Evolutionary conservation across 2,329 filamentous ascomycete species (phyloP).

Genomic region (Talaromyces funiculosus): DNA sequence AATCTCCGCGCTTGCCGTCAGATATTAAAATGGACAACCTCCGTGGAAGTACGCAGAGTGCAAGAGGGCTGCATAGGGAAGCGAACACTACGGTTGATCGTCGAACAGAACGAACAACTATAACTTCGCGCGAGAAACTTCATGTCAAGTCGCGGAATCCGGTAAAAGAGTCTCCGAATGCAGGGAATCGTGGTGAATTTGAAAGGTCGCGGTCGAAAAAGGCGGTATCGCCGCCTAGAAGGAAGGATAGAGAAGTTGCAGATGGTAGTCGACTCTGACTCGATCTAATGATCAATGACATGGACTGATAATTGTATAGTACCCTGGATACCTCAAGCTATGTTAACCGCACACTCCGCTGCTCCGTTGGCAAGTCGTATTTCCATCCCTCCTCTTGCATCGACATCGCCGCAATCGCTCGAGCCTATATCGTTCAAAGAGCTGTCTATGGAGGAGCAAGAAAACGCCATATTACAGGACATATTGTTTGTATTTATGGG

Average conservation of each 20-base stretch:
- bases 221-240: slow-evolving; percentile 22
- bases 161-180: slow-evolving; percentile 35
- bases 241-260: slow-evolving; percentile 29
- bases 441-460: slow-evolving; percentile 73
- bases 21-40: slow-evolving; percentile 25
- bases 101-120: slow-evolving; percentile 39
- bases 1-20: slow-evolving; percentile 25
- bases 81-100: slow-evolving; percentile 32
- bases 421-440: slow-evolving; percentile 64
- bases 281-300: background rate
- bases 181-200: slow-evolving; percentile 30
- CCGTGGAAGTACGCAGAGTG: slow-evolving; percentile 27
- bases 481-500: slow-evolving; percentile 95
- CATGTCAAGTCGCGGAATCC: slow-evolving; percentile 57
- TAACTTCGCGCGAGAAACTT: slow-evolving; percentile 59
- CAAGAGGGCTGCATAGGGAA: slow-evolving; percentile 31
- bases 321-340: slow-evolving; percentile 75
- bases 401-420: slow-evolving; percentile 62
- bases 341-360: slow-evolving; percentile 62
- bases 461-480: slow-evolving; percentile 82
- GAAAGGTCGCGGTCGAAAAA: slow-evolving; percentile 30
- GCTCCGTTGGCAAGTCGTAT: slow-evolving; percentile 68
- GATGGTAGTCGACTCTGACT: slow-evolving; percentile 24
- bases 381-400: slow-evolving; percentile 56
- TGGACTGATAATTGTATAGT: slow-evolving; percentile 21